A percentile compares a stretch with the other conserved stretches of the same genome.
Evolutionary conservation across 208 protist species (phyloP).

Genomic region (Wallacemonas collosoma): DNA sequence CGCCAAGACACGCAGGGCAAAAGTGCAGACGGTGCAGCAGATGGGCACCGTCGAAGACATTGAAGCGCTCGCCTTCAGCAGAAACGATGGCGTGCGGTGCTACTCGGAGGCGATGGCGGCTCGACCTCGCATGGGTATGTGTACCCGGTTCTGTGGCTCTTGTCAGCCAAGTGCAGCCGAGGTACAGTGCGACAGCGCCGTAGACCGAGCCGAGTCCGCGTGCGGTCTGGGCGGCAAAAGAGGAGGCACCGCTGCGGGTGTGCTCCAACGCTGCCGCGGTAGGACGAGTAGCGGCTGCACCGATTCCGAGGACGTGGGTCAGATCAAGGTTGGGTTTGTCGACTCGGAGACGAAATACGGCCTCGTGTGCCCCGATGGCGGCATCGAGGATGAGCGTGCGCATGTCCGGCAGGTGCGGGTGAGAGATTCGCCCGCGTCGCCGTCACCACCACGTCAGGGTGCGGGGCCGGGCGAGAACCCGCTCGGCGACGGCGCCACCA

Average conservation of each 20-base stretch:
- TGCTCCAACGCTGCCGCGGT: background rate
- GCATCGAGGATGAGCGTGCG: conserved; percentile 3
- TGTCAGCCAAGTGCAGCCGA: background rate
- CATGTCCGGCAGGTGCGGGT: background rate
- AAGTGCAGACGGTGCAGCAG: conserved; percentile 55
- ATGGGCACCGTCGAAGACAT: conserved; percentile 79
- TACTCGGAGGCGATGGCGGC: conserved; percentile 15
- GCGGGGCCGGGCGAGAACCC: background rate
- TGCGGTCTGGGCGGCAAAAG: no score
- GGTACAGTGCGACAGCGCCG: no score
- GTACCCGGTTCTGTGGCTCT: conserved; percentile 2
- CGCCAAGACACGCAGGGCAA: conserved; percentile 79
- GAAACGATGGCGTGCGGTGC: background rate
- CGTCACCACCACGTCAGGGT: background rate
- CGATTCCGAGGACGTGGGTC: background rate
- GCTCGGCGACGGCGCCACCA: conserved; percentile 3
- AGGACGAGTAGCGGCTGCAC: background rate
- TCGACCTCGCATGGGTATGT: conserved; percentile 1
- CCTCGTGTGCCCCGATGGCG: background rate
- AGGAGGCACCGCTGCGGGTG: no score
- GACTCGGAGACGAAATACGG: background rate
- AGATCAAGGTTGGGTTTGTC: background rate
- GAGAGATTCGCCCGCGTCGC: background rate
- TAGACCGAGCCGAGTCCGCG: no score
- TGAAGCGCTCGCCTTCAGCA: conserved; percentile 40